Conservation (phyloP, 2,329 filamentous ascomycete genomes). For the Fusarium gaditjirri region DNA sequence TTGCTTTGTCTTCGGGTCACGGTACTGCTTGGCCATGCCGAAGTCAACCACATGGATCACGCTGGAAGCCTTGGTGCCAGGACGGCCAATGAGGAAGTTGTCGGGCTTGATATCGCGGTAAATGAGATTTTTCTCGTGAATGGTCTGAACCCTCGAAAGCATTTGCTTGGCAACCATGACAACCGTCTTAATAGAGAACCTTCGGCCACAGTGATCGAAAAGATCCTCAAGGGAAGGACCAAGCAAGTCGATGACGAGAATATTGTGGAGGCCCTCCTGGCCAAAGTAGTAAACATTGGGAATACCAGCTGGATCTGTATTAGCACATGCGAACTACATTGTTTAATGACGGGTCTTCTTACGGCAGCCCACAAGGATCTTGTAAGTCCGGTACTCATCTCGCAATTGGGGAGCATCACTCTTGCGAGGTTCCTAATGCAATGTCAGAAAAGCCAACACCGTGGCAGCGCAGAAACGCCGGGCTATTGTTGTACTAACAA, state of each 20-base stretch:
- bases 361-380: slow-evolving; percentile 99
- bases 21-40: slow-evolving; percentile 99
- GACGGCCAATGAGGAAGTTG: slow-evolving; percentile 97
- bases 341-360: slow-evolving; percentile 55
- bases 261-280: slow-evolving; percentile 98
- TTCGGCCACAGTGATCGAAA: slow-evolving; percentile 95
- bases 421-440: slow-evolving; percentile 89
- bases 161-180: slow-evolving; percentile 99
- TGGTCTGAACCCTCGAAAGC: slow-evolving; percentile 91
- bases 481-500: slow-evolving; percentile 67
- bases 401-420: slow-evolving; percentile 97
- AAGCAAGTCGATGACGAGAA: slow-evolving; percentile 95
- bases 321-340: slow-evolving; percentile 48
- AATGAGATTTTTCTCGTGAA: slow-evolving; percentile 99
- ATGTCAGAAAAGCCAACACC: slow-evolving; percentile 4
- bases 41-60: slow-evolving; percentile 99
- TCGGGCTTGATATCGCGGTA: slow-evolving; percentile 99
- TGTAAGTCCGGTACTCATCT: slow-evolving; percentile 99
- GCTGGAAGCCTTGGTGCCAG: slow-evolving; percentile 92
- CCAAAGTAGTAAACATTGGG: slow-evolving; percentile 99
- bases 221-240: slow-evolving; percentile 95
- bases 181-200: slow-evolving; percentile 96
- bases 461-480: background rate
- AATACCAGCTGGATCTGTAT: slow-evolving; percentile 78
- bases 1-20: slow-evolving; percentile 98